Evolutionary conservation across 768 basidiomycete species (phyloP).

Genomic region (Tylopilus balloui): DNA sequence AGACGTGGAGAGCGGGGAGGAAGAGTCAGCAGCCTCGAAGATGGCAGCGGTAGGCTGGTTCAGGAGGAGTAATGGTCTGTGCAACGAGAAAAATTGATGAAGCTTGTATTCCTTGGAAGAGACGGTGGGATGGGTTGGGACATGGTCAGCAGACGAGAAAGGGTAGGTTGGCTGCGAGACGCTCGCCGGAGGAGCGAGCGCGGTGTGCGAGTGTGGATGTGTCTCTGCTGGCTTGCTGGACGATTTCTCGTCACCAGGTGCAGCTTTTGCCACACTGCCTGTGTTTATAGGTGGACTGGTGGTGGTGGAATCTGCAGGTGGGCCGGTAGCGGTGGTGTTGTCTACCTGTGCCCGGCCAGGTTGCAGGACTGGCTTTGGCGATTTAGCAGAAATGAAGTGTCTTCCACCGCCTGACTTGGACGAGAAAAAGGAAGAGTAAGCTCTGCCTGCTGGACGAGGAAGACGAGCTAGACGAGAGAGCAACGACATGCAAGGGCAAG

Average conservation of each 20-base stretch:
- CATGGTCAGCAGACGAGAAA: slow-evolving; percentile 3
- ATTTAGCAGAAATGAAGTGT: slow-evolving; percentile 71
- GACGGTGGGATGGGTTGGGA: slow-evolving; percentile 49
- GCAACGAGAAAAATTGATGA: slow-evolving; percentile 81
- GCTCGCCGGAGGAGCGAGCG: slow-evolving; percentile 7
- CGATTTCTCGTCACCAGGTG: slow-evolving; percentile 26
- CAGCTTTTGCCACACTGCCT: slow-evolving; percentile 13
- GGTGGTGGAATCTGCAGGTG: slow-evolving; percentile 27
- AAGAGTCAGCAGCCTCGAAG: slow-evolving; percentile 35
- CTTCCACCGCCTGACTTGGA: slow-evolving; percentile 72
- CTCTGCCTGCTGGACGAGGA: slow-evolving; percentile 45
- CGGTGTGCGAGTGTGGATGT: slow-evolving; percentile 16
- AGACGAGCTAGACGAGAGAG: slow-evolving; percentile 47
- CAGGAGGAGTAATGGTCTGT: slow-evolving; percentile 73
- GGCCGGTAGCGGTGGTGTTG: slow-evolving; percentile 35
- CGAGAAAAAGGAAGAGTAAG: slow-evolving; percentile 77
- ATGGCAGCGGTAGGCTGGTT: slow-evolving; percentile 56
- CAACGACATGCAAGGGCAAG: slow-evolving; percentile 44
- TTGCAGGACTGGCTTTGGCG: slow-evolving; percentile 45
- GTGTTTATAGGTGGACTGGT: slow-evolving; percentile 14
- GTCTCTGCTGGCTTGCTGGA: slow-evolving; percentile 23
- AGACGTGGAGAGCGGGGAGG: slow-evolving; percentile 17
- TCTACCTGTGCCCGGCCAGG: slow-evolving; percentile 38
- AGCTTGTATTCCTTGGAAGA: slow-evolving; percentile 69
- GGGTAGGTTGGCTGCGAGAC: slow-evolving; percentile 14